A percentile compares a stretch with the other conserved stretches of the same genome.
Evolutionary conservation across 2,329 filamentous ascomycete genomes (phyloP).

Genomic region (Colletotrichum nymphaeae): DNA sequence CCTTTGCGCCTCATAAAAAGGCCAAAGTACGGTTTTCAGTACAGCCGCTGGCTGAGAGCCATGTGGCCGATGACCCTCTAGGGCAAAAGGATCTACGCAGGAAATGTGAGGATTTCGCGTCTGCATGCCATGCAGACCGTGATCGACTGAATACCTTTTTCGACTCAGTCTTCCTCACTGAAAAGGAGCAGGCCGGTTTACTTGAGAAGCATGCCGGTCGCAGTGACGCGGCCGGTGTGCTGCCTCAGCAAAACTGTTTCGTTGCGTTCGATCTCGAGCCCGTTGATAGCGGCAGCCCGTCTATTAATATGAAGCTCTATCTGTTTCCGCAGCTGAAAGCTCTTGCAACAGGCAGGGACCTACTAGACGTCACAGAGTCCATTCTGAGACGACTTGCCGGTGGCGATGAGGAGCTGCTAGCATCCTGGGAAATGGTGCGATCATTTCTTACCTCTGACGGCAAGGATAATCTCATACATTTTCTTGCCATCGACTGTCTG

Average conservation of each 20-base stretch:
- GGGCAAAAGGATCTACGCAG: constrained; percentile 18
- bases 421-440: not conserved
- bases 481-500: constrained; percentile 16
- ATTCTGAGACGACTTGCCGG: not conserved
- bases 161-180: constrained; percentile 19
- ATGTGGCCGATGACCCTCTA: not conserved
- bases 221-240: not conserved
- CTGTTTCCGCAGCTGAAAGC: constrained; percentile 18
- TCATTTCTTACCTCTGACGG: not conserved
- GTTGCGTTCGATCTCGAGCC: constrained; percentile 16
- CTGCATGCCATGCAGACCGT: constrained; percentile 13
- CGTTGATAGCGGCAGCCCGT: not conserved
- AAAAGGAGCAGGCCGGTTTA: not conserved
- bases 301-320: constrained; percentile 10
- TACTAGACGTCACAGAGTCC: not conserved
- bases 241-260: constrained; percentile 9
- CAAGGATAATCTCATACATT: not conserved
- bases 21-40: constrained; percentile 19
- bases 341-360: constrained; percentile 4
- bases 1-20: constrained; percentile 11
- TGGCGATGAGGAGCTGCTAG: not conserved
- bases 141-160: constrained; percentile 17
- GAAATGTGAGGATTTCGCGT: constrained; percentile 8
- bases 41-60: constrained; percentile 10
- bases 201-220: not conserved